Percentiles rank a stretch among this genome's conserved stretches.
phyloP scores from a whole-genome alignment of 257 asterid genomes.

The Linderniella brevidens region DNA sequence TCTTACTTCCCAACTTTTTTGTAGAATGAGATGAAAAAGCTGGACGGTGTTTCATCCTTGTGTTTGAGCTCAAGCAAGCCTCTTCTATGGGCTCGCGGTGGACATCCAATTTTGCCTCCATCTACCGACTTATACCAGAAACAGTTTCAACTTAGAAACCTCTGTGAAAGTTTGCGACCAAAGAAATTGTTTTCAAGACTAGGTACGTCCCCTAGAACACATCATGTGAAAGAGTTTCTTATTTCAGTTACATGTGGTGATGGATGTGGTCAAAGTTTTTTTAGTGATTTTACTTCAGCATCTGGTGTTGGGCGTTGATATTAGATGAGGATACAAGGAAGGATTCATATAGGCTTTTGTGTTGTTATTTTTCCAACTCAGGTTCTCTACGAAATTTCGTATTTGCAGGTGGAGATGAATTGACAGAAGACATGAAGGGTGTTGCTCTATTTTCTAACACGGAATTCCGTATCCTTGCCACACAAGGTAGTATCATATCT shows the following conservation, averaged over 20 bases:
- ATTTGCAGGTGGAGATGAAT: no score
- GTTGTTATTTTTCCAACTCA: no score
- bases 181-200: slow-evolving; percentile 10
- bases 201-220: slow-evolving; percentile 19
- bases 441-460: not conserved
- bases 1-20: no score
- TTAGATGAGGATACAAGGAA: no score
- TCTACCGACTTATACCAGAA: slow-evolving; percentile 47
- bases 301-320: no score
- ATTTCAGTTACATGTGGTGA: no score
- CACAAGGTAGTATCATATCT: slow-evolving; percentile 1
- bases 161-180: slow-evolving; percentile 60
- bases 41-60: slow-evolving; percentile 2
- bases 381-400: no score
- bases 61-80: slow-evolving; percentile 38
- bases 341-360: no score
- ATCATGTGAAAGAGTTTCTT: slow-evolving; percentile 12
- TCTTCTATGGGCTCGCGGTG: slow-evolving; percentile 80
- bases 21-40: no score
- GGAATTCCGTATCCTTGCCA: not conserved
- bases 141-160: slow-evolving; percentile 33
- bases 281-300: no score
- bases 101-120: slow-evolving; percentile 68
- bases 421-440: not conserved
- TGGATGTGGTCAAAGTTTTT: no score